Evolutionary conservation across 2,329 filamentous ascomycete species (phyloP).

Genomic region (Scopulariopsis brevicaulis): DNA sequence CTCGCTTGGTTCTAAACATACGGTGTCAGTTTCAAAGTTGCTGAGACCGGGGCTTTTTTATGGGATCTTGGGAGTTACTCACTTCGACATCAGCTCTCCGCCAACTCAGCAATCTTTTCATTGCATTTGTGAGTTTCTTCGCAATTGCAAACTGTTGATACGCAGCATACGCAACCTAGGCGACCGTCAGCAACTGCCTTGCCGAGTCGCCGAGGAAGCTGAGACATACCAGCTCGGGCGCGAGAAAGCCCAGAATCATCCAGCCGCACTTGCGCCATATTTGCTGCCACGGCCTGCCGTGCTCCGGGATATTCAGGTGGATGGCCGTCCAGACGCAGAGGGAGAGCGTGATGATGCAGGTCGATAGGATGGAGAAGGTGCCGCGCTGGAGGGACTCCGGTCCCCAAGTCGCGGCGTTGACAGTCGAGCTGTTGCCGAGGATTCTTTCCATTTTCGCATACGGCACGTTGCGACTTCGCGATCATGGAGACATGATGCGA

Average conservation of each 20-base stretch:
- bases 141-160: neutral
- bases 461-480: no score
- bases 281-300: conserved; percentile 3
- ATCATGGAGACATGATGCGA: no score
- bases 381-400: conserved; percentile 14
- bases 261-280: conserved; percentile 14
- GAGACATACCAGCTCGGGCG: conserved; percentile 18
- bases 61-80: neutral
- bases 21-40: neutral
- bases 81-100: neutral
- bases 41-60: neutral
- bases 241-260: conserved; percentile 17
- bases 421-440: neutral
- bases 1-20: neutral
- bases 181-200: neutral
- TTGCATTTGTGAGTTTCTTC: neutral
- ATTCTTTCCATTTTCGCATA: conserved; percentile 4
- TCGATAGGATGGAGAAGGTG: conserved; percentile 18
- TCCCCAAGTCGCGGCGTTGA: neutral
- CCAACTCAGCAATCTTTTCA: neutral
- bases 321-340: conserved; percentile 23
- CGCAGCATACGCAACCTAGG: neutral
- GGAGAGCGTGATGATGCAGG: conserved; percentile 19
- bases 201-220: conserved; percentile 8
- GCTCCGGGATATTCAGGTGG: conserved; percentile 22